phyloP scores from a whole-genome alignment of 1,284 basidiomycete species.

The Stygiomarasmius scandens region DNA sequence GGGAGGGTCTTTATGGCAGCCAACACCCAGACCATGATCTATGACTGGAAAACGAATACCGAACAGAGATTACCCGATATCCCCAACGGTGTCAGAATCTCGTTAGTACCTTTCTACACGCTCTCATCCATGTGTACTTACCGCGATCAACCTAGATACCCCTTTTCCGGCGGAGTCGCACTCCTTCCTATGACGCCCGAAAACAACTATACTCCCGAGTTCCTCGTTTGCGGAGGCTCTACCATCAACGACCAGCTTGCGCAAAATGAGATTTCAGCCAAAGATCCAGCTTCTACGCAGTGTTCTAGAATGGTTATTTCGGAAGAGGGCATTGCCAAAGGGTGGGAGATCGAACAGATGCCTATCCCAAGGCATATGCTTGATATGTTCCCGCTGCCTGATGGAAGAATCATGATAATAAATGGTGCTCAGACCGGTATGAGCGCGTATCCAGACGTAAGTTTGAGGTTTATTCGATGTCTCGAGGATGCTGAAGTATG shows the following conservation, averaged over 20 bases:
- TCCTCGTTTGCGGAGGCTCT: conserved; percentile 46
- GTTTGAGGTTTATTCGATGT: background rate
- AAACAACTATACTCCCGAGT: conserved; percentile 35
- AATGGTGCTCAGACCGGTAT: conserved; percentile 43
- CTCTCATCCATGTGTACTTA: too few species aligned
- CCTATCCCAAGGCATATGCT: conserved; percentile 39
- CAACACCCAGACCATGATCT: conserved; percentile 52
- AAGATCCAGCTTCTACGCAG: conserved; percentile 37
- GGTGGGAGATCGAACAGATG: conserved; percentile 36
- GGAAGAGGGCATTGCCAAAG: conserved; percentile 30
- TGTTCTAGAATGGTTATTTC: conserved; percentile 38
- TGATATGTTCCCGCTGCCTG: conserved; percentile 46
- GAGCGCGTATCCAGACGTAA: conserved; percentile 61
- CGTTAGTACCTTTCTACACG: conserved; percentile 23
- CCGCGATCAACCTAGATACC: conserved; percentile 26
- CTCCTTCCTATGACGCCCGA: conserved; percentile 36
- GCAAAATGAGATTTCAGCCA: conserved; percentile 24
- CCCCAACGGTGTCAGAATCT: conserved; percentile 58
- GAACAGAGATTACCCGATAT: conserved; percentile 51
- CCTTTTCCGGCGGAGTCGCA: conserved; percentile 50
- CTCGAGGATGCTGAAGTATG: background rate
- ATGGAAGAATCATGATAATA: conserved; percentile 46
- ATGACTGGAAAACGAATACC: conserved; percentile 49
- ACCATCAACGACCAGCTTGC: conserved; percentile 24
- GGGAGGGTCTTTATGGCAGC: conserved; percentile 52